Conservation (phyloP, 768 basidiomycete species). For the Amanita pseudoporphyria region DNA sequence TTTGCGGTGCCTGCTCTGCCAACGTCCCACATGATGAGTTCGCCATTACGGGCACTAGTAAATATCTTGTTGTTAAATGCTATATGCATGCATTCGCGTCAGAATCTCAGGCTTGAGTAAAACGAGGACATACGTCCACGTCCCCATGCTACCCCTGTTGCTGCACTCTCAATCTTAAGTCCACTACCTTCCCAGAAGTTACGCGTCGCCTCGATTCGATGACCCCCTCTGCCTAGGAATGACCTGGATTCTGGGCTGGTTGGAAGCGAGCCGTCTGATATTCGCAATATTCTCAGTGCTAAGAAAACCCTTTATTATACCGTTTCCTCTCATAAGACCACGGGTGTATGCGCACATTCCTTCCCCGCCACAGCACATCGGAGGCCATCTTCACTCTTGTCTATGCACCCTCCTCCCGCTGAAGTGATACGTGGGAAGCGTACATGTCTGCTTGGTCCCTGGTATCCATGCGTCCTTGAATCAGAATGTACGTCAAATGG, state of each 20-base stretch:
- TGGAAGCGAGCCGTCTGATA: slow-evolving; percentile 34
- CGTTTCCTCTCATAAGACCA: not conserved
- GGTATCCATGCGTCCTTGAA: slow-evolving; percentile 28
- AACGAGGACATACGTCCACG: slow-evolving; percentile 40
- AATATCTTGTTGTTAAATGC: slow-evolving; percentile 68
- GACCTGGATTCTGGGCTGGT: slow-evolving; percentile 38
- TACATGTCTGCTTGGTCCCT: slow-evolving; percentile 40
- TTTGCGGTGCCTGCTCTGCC: slow-evolving; percentile 57
- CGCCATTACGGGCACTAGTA: slow-evolving; percentile 74
- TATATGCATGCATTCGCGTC: slow-evolving; percentile 17
- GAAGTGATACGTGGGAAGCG: slow-evolving; percentile 51
- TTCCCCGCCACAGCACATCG: slow-evolving; percentile 70
- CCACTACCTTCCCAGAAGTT: slow-evolving; percentile 76
- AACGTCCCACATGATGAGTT: slow-evolving; percentile 78
- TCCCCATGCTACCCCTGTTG: slow-evolving; percentile 78
- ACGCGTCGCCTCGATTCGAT: slow-evolving; percentile 60
- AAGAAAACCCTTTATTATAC: slow-evolving; percentile 7
- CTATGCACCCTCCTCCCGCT: slow-evolving; percentile 56
- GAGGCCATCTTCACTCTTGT: slow-evolving; percentile 55
- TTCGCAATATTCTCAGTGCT: slow-evolving; percentile 53
- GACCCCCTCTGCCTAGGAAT: slow-evolving; percentile 46
- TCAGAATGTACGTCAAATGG: slow-evolving; percentile 28
- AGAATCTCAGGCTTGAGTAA: not conserved
- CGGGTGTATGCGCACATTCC: slow-evolving; percentile 44
- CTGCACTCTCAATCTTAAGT: slow-evolving; percentile 68